Base-by-base conservation (phyloP, 192 early-diverging fungal genomes). In the Phycomyces blakesleeanus region DNA sequence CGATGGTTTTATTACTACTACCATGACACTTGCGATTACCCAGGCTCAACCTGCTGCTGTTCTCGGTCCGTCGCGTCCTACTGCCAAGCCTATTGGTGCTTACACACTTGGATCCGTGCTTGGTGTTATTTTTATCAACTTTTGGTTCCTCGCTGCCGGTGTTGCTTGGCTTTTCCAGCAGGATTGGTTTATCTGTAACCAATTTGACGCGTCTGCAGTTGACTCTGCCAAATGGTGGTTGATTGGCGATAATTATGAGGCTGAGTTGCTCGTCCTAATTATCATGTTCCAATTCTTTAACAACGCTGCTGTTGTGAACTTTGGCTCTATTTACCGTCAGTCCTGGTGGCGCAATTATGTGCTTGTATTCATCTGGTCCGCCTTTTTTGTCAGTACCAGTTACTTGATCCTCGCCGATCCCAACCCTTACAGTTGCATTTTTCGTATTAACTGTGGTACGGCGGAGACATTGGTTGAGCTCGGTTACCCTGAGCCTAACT, bases 241-340 rank as follows among this genome's bases (percentile, higher is more conserved):
- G 29, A 71, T 91, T 18, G 89, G 81, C 47, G 91, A 93, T 64
- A 92, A 91, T 67, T 93, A 81, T 64, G 89, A 93, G 74, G 78
- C 81, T 8, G 85, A 74, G 60, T 62, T 87, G 39, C 78, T 86
- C 20, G 77, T 83, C 0, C 75, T 91, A 18, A 65, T 91, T 6
- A 68, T 73, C 18, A 66, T 84, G 57, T 89, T 85, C 80, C 89
- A 91, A 67, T 90, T 91, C 72, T 76, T 88, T 62, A 81, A 91
- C 72, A 80, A 75, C 24, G 86, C 81, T n/a, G 84, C 82, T 40
- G 63, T 86, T 27, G 86, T 86, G 74, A 90, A 85, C 74, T 84
- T 89, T 71, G 91, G 91, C 22, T 66, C 74, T 59, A 72, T 72
- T 34, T 91, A 83, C 78, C 79, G 91, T 21, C 66, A 70, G 47